phyloP scores from a whole-genome alignment of 148 eudicot genomes.

The Tetragonia tetragonoides region DNA sequence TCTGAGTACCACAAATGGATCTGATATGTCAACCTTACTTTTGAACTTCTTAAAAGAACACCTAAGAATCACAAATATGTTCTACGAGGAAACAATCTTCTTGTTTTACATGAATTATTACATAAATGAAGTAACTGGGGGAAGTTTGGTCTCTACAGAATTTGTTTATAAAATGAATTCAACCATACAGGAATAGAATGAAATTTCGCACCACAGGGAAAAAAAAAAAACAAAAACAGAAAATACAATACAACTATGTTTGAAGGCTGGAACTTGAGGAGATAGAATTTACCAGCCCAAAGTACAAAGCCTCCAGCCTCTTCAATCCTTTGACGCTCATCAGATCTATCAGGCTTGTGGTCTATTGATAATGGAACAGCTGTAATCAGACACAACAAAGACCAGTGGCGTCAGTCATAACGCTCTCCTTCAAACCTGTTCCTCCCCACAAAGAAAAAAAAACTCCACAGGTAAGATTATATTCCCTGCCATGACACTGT shows the following conservation, averaged over 20 bases:
- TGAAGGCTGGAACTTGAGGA: background rate
- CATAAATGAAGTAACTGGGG: background rate
- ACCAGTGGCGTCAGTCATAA: background rate
- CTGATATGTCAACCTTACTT: background rate
- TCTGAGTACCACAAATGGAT: background rate
- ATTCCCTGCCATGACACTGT: background rate
- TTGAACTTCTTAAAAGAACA: background rate
- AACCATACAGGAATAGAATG: background rate
- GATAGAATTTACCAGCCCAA: conserved; percentile 59
- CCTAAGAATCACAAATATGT: background rate
- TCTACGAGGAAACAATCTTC: background rate
- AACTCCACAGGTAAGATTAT: background rate
- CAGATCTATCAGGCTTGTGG: conserved; percentile 78
- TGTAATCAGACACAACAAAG: conserved; percentile 30
- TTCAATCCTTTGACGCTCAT: conserved; percentile 81
- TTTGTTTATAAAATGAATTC: background rate
- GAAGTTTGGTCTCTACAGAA: background rate
- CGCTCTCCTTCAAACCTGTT: background rate
- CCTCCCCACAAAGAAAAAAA: background rate
- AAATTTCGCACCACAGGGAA: too few species aligned
- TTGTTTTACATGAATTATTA: background rate
- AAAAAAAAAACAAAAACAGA: background rate
- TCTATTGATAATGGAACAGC: conserved; percentile 68
- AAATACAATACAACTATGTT: background rate
- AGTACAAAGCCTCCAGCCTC: conserved; percentile 71